These are phyloP conservation scores for Thraustotheca clavata DNA, from an alignment of 352 stramenopile species.

Conservation along the genomic window DNA sequence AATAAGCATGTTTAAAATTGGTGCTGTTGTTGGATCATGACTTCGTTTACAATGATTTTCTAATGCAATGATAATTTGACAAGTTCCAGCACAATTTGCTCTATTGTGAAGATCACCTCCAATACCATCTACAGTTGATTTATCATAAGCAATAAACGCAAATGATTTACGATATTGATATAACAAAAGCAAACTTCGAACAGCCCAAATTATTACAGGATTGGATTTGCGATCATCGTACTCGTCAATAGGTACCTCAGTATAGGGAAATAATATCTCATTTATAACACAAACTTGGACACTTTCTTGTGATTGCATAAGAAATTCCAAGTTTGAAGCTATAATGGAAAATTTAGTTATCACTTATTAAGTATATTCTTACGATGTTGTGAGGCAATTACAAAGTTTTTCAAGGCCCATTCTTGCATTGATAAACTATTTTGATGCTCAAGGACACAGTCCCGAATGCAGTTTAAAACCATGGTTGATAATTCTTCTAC, in stretches of 20 bases:
- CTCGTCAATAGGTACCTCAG: neutral
- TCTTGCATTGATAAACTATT: neutral
- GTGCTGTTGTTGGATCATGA: constrained; percentile 1
- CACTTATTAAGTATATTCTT: neutral
- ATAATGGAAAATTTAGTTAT: neutral
- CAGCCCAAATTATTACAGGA: neutral
- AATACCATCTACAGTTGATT: neutral
- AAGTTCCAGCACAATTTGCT: neutral
- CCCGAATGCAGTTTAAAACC: neutral
- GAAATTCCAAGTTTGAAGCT: constrained; percentile 9
- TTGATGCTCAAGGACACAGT: constrained; percentile 7
- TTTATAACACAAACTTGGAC: constrained; percentile 4
- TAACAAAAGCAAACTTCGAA: neutral
- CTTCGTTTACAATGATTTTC: neutral
- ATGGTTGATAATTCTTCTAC: constrained; percentile 17
- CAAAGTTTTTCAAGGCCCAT: constrained; percentile 15
- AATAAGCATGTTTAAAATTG: constrained; percentile 6
- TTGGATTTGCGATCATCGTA: neutral
- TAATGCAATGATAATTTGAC: neutral
- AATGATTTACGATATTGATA: neutral
- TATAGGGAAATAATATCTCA: neutral
- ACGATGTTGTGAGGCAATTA: constrained; percentile 11
- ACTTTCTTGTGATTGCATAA: neutral
- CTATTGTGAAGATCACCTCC: neutral
- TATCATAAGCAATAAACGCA: neutral